Base-by-base conservation (phyloP, 352 stramenopile species). In the Stephanocyclus meneghinianus region DNA sequence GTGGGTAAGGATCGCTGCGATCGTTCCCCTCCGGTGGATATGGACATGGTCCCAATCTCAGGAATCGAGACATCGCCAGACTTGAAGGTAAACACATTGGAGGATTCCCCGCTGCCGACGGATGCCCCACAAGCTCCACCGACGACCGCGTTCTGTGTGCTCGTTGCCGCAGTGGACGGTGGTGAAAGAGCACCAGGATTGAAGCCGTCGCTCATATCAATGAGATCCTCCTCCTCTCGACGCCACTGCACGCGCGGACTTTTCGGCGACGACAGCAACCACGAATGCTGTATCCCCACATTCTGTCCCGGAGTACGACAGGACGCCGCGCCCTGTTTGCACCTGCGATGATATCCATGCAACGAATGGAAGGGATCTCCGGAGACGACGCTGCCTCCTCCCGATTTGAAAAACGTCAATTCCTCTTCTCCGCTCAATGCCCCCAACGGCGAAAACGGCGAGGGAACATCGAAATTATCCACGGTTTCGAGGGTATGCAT, bases 401-500 rank as follows among this genome's bases (percentile, higher is more conserved):
- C 35, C 35, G 40, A 65, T 16, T 51, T 72, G 35, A 64, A 65
- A 57, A 51, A 74, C 4, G 15, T 32, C 13, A 59, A 18, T 57
- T 66, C 30, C 42, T 74, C 42, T 32, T 40, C 4, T 16, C 66
- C 57, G 48, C 55, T 55, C 9, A 62, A 18, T n/a, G 53, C 53
- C n/a, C 53, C 53, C 29, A 62, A 30, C 42, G 64, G 15, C 47
- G 51, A 61, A 37, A 74, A 68, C 4, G 37, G 6, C 35, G 60
- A 68, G 37, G 35, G 37, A 16, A 45, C 44, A 65, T 66, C 51
- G 57, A 65, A 62, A 59, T 68, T 68, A 65, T 74, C 66, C 44
- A 74, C 65, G 3, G 66, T 74, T 57, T 64, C 51, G 6, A 65
- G 56, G 6, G 66, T 66, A 30, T 74, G 66, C n/a, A 63, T 65